These are phyloP conservation scores for Aureobasidium sp. DNA, from an alignment of 2,329 filamentous ascomycete species.

Conservation along the genomic window DNA sequence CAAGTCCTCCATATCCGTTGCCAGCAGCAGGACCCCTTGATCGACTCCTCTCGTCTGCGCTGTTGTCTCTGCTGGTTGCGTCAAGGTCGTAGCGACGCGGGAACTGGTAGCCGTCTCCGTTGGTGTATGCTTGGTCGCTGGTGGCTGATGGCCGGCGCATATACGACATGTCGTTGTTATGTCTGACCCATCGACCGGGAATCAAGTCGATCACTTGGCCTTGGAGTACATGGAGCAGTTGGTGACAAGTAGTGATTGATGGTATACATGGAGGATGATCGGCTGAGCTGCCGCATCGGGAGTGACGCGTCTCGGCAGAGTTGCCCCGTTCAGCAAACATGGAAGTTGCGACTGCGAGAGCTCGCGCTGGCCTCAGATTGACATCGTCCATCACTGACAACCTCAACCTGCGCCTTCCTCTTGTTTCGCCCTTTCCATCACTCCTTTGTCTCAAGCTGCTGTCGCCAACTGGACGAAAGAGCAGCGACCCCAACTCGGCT, in stretches of 20 bases:
- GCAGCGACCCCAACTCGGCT: background rate
- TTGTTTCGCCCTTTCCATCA: background rate
- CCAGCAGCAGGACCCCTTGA: slow-evolving; percentile 35
- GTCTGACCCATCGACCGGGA: background rate
- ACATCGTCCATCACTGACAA: background rate
- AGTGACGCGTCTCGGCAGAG: slow-evolving; percentile 9
- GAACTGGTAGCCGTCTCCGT: slow-evolving; percentile 29
- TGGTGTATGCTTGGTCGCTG: slow-evolving; percentile 29
- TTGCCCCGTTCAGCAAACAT: background rate
- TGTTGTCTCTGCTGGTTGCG: slow-evolving; percentile 29
- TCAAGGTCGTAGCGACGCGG: slow-evolving; percentile 31
- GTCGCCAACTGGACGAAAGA: background rate
- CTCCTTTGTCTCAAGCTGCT: background rate
- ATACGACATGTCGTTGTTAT: background rate
- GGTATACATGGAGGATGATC: background rate
- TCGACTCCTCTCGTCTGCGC: slow-evolving; percentile 30
- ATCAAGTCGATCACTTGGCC: background rate
- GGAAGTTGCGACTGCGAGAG: slow-evolving; percentile 5
- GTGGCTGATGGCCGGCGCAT: slow-evolving; percentile 12
- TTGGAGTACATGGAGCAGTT: background rate
- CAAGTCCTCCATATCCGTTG: slow-evolving; percentile 26
- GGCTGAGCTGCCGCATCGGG: background rate
- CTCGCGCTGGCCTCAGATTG: background rate
- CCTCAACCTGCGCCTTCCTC: background rate
- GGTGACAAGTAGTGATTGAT: background rate